Base-by-base conservation (phyloP, 2,329 filamentous ascomycete genomes). In the Ceratocystis colombiana region DNA sequence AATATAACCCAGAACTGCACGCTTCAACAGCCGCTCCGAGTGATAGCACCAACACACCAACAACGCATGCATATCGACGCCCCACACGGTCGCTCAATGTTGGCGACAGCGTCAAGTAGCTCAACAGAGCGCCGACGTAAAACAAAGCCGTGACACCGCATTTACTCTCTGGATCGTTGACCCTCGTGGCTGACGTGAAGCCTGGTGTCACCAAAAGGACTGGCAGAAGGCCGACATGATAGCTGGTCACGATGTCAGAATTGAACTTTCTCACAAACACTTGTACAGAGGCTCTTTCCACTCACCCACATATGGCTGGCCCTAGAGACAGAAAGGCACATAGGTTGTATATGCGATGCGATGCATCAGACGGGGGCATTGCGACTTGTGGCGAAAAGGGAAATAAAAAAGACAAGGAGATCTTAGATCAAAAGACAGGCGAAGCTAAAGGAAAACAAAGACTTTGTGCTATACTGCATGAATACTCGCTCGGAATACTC, bases 211-310 rank as follows among this genome's bases (percentile, higher is more conserved):
- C 80, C 64, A 83, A 80, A 46, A 85, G 76, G 0, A 81, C 81
- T 1, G 80, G 80, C 20, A 84, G 75, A 55, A 85, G 77, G 64
- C 82, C 82, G 69, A 85, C 79, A 71, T 84, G 83, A 72, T 84
- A 84, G 15, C 82, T 68, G 7, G 25, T 12, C 30, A 22, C 25
- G 10, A 30, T 41, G 12, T 33, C 33, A 37, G 28, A 20, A 33
- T 25, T 12, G 46, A 20, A 37, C 25, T 53, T 63, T 20, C n/a
- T 25, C 4, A 12, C 55, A n/a, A 10, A 6, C 15, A 37, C 12
- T 20, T 3, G 7, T 8, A 59, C n/a, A 8, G 30, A 30, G 61
- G 1, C n/a, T 30, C 12, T 7, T 33, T 17, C 48, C 20, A 73
- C 76, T 69, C 72, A 80, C 79, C 80, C 79, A 79, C 79, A 82